Evolutionary conservation across 768 basidiomycete species (phyloP), one percentile per base, ranked within the genome.

Genomic region (Tulasnella sp.): DNA sequence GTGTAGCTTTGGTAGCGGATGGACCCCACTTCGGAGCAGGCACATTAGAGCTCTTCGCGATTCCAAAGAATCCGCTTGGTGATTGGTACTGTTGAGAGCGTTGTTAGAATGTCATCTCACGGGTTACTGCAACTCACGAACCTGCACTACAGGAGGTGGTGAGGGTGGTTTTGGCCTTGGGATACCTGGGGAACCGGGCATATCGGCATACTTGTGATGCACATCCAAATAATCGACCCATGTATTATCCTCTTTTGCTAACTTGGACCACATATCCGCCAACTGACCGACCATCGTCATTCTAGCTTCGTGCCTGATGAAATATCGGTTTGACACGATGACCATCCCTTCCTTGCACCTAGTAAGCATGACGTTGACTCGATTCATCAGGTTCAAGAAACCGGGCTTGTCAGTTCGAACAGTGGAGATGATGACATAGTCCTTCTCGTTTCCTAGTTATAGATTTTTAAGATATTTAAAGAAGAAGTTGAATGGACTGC

Each of bases 351-450:
- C 70, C 62, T 81, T 81, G 70, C 81, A 86, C 32, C 87, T 75
- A 41, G 78, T 81, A 6, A 89, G 77, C 84, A 90, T 87, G 53
- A 90, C 86, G 78, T 90, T 89, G 47, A 82, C 80, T 15, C 87
- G 72, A 25, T 80, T 72, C 8, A 71, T 57, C 58, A 78, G 78
- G 12, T 64, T 60, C 29, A 90, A 67, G 57, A 90, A 90, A 4
- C 86, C 87, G 41, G 81, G 66, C 3, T 16, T 42, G 10, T 64
- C 65, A 0, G 82, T 72, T 22, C 83, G 72, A 4, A 83, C 83
- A 13, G 83, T 56, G 5, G 84, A 86, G 41, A 87, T 71, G 53
- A 87, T 71, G 40, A 87, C 79, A 27, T 74, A 75, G 48, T 88
- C 78, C 47, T 81, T 81, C 60, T 90, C 87, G 70, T 89, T 88